These are phyloP conservation scores for Saturnispora silvae DNA, from an alignment of 805 yeast genomes.

Conservation along the genomic window DNA sequence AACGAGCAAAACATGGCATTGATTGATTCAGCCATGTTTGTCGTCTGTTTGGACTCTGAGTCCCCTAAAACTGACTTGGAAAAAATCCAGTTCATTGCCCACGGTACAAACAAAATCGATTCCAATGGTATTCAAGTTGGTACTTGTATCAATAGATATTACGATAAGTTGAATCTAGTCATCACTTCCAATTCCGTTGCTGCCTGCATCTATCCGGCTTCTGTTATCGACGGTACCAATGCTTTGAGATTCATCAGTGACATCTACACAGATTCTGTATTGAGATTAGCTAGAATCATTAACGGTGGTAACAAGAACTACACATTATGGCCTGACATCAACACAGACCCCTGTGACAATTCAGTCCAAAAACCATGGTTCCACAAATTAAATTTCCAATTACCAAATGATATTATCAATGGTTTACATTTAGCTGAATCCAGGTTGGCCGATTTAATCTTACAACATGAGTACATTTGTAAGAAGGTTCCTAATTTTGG, in stretches of 20 bases:
- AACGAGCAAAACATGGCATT: constrained; percentile 28
- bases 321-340: constrained; percentile 39
- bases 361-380: constrained; percentile 29
- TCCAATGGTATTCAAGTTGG: constrained; percentile 42
- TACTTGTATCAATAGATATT: constrained; percentile 49
- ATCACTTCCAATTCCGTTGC: constrained; percentile 47
- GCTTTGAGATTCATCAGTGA: constrained; percentile 47
- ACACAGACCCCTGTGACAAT: constrained; percentile 25
- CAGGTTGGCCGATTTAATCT: constrained; percentile 44
- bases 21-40: constrained; percentile 42
- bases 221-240: constrained; percentile 49
- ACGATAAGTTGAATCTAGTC: constrained; percentile 45
- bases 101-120: constrained; percentile 38
- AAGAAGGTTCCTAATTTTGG: constrained; percentile 22
- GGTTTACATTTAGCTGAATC: constrained; percentile 48
- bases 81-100: constrained; percentile 38
- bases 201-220: constrained; percentile 49
- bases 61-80: constrained; percentile 38
- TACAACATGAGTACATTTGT: constrained; percentile 46
- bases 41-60: constrained; percentile 39
- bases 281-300: constrained; percentile 46
- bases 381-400: constrained; percentile 24
- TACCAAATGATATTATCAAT: constrained; percentile 36
- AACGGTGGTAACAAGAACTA: constrained; percentile 39
- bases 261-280: constrained; percentile 46